Percentiles rank a stretch among this genome's conserved stretches.
phyloP scores from a whole-genome alignment of 208 protist species.

The Strigomonas culicis region DNA sequence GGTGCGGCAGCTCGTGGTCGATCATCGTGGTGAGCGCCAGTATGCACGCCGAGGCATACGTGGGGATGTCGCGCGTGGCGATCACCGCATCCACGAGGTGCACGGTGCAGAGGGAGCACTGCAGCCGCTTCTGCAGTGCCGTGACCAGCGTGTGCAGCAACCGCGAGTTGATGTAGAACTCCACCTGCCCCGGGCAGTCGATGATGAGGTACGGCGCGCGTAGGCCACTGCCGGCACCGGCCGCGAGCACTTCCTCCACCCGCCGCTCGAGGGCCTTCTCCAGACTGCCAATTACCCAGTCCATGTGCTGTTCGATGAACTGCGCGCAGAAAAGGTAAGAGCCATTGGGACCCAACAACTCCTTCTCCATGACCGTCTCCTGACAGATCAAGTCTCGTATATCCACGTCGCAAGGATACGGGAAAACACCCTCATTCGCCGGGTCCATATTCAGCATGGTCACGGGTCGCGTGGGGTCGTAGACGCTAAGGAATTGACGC shows the following conservation, averaged over 20 bases:
- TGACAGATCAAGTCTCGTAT: slow-evolving; percentile 92
- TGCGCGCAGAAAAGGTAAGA: slow-evolving; percentile 97
- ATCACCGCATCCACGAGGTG: slow-evolving; percentile 94
- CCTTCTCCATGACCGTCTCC: slow-evolving; percentile 88
- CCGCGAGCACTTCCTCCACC: slow-evolving; percentile 36
- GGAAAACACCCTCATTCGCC: slow-evolving; percentile 95
- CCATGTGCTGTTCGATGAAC: slow-evolving; percentile 82
- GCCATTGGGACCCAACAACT: slow-evolving; percentile 97
- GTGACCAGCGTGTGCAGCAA: slow-evolving; percentile 84
- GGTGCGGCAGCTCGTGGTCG: slow-evolving; percentile 93
- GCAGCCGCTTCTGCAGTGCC: slow-evolving; percentile 52
- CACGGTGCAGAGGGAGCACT: slow-evolving; percentile 84
- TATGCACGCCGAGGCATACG: slow-evolving; percentile 95
- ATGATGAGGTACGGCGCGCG: slow-evolving; percentile 92
- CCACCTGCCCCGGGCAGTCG: slow-evolving; percentile 99
- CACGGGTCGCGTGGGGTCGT: slow-evolving; percentile 82
- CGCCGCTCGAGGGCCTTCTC: slow-evolving; percentile 58
- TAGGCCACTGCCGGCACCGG: slow-evolving; percentile 7
- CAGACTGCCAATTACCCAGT: slow-evolving; percentile 69
- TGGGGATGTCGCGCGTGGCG: slow-evolving; percentile 93
- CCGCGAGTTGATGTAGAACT: slow-evolving; percentile 97
- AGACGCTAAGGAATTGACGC: slow-evolving; percentile 91
- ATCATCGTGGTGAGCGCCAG: slow-evolving; percentile 96
- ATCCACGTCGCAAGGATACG: slow-evolving; percentile 93
- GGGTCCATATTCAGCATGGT: slow-evolving; percentile 98